Base-by-base conservation (phyloP, 352 stramenopile species). In the Phytophthora crassamura region DNA sequence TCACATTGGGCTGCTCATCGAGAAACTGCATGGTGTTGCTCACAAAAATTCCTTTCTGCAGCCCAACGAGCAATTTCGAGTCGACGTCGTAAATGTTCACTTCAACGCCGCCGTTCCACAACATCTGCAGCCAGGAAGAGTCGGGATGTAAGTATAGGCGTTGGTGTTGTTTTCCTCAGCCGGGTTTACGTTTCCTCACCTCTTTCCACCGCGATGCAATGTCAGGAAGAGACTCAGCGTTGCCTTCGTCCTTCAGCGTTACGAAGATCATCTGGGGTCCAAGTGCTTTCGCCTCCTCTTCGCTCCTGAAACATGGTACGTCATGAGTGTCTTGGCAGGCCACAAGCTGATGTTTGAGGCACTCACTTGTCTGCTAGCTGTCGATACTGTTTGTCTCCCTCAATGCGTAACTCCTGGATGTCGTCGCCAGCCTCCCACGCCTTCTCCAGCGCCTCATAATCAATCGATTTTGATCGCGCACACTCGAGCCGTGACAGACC, bases 181-280 rank as follows among this genome's bases (percentile, higher is more conserved):
- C 28, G 0, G 6, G 7, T 7, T 53, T n/a, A n/a, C 28, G 15
- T 43, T 33, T 35, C 6, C 33, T 20, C 18, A 91, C 82, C 75
- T 90, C 77, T 84, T 93, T 93, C 85, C 82, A 93, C 20, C 78
- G 70, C 35, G 75, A 67, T n/a, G 85, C 85, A 42, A 91, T 25
- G 5, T 77, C 76, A 39, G 52, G 33, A 15, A 88, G 60, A 16
- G 59, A 48, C 72, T 41, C 10, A 32, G 0, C 54, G n/a, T 0
- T 32, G 28, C 28, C 28, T 32, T 51, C 39, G 28, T 60, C 20
- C 4, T 65, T 61, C 14, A 94, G 63, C 38, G 80, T 90, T 54
- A 92, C 83, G 47, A 94, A 94, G 7, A 94, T 68, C 85, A 94
- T 93, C 45, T 93, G 85, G 9, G 85, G 83, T 6, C 83, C 83